Evolutionary conservation across 2,329 filamentous ascomycete genomes (phyloP).

Genomic region (Zymoseptoria passerinii): DNA sequence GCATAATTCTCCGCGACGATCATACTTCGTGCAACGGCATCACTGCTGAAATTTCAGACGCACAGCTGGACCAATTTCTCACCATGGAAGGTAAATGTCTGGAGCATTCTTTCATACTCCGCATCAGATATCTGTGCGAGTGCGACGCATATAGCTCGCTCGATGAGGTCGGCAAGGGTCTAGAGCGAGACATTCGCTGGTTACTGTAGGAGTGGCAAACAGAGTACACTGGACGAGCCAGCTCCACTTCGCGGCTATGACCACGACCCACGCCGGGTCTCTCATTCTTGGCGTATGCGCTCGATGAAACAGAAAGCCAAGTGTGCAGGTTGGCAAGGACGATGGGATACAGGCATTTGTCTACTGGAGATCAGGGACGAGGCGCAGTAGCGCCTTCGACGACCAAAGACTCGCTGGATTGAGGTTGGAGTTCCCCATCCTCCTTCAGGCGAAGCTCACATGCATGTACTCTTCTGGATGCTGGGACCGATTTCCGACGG

Average conservation of each 20-base stretch:
- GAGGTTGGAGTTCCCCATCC: neutral
- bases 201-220: constrained; percentile 3
- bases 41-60: neutral
- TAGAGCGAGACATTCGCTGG: neutral
- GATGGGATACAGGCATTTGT: neutral
- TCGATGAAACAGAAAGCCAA: neutral
- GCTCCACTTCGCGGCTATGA: neutral
- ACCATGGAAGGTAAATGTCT: neutral
- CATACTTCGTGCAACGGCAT: neutral
- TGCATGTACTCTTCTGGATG: neutral
- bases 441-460: neutral
- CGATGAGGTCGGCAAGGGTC: neutral
- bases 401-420: constrained; percentile 1
- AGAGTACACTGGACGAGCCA: neutral
- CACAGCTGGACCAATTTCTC: neutral
- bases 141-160: constrained; percentile 1
- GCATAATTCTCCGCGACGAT: neutral
- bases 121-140: constrained; percentile 4
- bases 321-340: neutral
- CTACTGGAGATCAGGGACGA: constrained; percentile 28
- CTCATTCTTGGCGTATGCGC: neutral
- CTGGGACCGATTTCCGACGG: neutral
- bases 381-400: constrained; percentile 23
- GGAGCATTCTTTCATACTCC: neutral
- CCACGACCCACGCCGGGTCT: neutral